Percentiles rank a stretch among this genome's conserved stretches.
These are phyloP conservation scores for Xylaria sp. DNA, from an alignment of 2,329 filamentous ascomycete species.

Conservation along the genomic window DNA sequence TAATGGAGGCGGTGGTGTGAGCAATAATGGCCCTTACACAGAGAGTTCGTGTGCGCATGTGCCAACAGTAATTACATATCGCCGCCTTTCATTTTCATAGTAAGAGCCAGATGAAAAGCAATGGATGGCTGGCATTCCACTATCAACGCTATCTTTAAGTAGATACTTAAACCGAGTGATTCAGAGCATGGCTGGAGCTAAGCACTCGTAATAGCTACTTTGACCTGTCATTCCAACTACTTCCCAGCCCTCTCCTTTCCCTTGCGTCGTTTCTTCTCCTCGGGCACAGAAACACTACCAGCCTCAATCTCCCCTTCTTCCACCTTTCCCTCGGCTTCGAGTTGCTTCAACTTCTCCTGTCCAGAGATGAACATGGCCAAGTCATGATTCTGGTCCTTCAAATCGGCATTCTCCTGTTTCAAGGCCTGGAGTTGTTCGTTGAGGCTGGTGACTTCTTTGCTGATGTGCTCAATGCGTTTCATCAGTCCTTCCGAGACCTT, in stretches of 20 bases:
- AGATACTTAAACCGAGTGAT: too few relatives aligned
- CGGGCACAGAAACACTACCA: slow-evolving; percentile 63
- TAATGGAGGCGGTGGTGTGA: too few relatives aligned
- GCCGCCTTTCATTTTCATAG: too few relatives aligned
- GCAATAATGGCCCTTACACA: too few relatives aligned
- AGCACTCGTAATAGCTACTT: neutral
- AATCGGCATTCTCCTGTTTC: slow-evolving; percentile 60
- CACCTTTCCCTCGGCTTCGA: slow-evolving; percentile 55
- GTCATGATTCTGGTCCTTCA: slow-evolving; percentile 83
- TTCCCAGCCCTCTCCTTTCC: slow-evolving; percentile 44
- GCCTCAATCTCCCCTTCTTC: slow-evolving; percentile 69
- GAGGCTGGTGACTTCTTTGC: slow-evolving; percentile 54
- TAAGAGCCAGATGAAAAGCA: too few relatives aligned
- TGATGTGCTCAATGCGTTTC: slow-evolving; percentile 71
- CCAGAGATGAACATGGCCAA: slow-evolving; percentile 82
- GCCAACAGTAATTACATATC: too few relatives aligned
- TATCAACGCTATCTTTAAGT: too few relatives aligned
- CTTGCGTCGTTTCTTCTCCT: slow-evolving; percentile 42
- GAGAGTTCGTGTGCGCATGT: too few relatives aligned
- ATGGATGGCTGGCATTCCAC: neutral
- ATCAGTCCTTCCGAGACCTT: slow-evolving; percentile 74
- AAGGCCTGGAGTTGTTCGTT: slow-evolving; percentile 53
- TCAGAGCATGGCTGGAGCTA: neutral
- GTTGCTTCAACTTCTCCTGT: slow-evolving; percentile 69
- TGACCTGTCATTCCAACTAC: slow-evolving; percentile 7